Evolutionary conservation across 2,329 filamentous ascomycete species (phyloP).

Genomic region (Sordariomycetes sp.): DNA sequence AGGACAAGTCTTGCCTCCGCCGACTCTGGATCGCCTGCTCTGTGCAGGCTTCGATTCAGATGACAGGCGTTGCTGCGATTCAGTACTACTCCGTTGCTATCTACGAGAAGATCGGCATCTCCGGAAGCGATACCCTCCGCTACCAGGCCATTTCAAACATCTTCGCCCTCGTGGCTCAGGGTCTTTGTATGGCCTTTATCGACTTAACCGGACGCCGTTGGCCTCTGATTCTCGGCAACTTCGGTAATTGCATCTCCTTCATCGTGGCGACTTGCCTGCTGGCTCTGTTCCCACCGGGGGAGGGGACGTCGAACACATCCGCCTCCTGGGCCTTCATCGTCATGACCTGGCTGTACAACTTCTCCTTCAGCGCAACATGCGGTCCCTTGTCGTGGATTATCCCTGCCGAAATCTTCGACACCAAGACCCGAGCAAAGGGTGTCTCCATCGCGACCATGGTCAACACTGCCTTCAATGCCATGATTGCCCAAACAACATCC

Average conservation of each 20-base stretch:
- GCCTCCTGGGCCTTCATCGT: slow-evolving; percentile 66
- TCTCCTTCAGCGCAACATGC: slow-evolving; percentile 62
- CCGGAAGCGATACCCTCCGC: slow-evolving; percentile 53
- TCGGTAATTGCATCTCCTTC: slow-evolving; percentile 63
- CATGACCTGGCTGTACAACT: slow-evolving; percentile 73
- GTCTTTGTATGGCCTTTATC: slow-evolving; percentile 58
- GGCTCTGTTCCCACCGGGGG: slow-evolving; percentile 46
- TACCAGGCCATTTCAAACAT: slow-evolving; percentile 70
- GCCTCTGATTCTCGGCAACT: slow-evolving; percentile 63
- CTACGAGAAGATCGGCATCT: slow-evolving; percentile 61
- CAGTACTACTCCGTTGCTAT: slow-evolving; percentile 66
- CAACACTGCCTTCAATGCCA: slow-evolving; percentile 67
- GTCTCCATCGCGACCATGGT: slow-evolving; percentile 67
- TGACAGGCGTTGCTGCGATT: slow-evolving; percentile 68
- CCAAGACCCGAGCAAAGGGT: slow-evolving; percentile 63
- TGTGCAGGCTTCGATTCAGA: slow-evolving; percentile 62
- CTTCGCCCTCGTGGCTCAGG: slow-evolving; percentile 60
- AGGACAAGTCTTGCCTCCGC: slow-evolving; percentile 51
- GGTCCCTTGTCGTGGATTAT: slow-evolving; percentile 56
- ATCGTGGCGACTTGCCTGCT: slow-evolving; percentile 52
- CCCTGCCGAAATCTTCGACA: slow-evolving; percentile 69
- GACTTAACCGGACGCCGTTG: slow-evolving; percentile 63
- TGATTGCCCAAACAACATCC: slow-evolving; percentile 58
- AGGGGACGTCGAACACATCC: slow-evolving; percentile 23
- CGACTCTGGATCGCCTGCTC: slow-evolving; percentile 63